Evolutionary conservation across 2,329 filamentous ascomycete species (phyloP).

Genomic region (Botrytis aclada): DNA sequence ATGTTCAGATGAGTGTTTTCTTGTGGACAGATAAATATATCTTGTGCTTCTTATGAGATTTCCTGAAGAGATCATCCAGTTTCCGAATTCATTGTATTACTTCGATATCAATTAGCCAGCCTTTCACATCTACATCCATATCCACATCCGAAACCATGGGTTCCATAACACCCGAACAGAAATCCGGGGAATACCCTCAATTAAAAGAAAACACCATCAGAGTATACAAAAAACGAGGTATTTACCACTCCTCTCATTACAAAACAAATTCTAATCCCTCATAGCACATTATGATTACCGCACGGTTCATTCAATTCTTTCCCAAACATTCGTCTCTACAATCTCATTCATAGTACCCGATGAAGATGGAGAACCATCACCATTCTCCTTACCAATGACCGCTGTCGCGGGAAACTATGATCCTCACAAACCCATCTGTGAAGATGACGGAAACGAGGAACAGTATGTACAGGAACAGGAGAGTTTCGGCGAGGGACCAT

Average conservation of each 20-base stretch:
- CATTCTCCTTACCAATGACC: slow-evolving; percentile 3
- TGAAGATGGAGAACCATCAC: slow-evolving; percentile 4
- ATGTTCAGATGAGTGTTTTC: not conserved
- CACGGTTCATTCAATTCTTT: slow-evolving; percentile 21
- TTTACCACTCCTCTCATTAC: fast-evolving
- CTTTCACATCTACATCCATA: not conserved
- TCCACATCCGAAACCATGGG: not conserved
- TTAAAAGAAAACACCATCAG: slow-evolving; percentile 2
- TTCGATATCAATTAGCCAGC: not conserved
- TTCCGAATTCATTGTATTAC: not conserved
- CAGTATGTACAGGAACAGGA: not conserved
- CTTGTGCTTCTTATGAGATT: not conserved
- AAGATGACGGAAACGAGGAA: slow-evolving; percentile 14
- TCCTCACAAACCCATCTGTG: slow-evolving; percentile 4
- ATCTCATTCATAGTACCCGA: slow-evolving; percentile 39
- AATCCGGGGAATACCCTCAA: not conserved
- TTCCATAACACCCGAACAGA: not conserved
- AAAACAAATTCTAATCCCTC: not conserved
- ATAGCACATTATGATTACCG: not conserved
- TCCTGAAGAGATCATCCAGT: not conserved
- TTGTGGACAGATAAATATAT: not conserved
- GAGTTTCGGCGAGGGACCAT: slow-evolving; percentile 1
- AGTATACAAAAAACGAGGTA: slow-evolving; percentile 5
- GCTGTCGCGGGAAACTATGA: not conserved
- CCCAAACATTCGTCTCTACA: slow-evolving; percentile 40